phyloP scores from a whole-genome alignment of 2,329 filamentous ascomycete species.

The Teratosphaeria gauchensis region DNA sequence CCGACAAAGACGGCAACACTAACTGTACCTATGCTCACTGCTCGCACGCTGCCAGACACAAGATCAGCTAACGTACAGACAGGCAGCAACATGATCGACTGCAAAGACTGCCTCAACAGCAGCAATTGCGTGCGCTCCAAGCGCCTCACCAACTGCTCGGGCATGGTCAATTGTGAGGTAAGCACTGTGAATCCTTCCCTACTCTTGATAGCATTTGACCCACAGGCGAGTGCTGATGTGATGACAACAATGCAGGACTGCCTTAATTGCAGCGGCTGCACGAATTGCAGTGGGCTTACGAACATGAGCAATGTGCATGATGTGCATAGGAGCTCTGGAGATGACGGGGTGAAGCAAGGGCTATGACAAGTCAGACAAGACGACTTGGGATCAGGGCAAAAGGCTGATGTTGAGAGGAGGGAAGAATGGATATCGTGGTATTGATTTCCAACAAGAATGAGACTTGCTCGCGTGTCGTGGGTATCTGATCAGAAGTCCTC shows the following conservation, averaged over 20 bases:
- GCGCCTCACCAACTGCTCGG: conserved; percentile 7
- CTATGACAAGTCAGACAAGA: neutral
- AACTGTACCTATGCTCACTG: neutral
- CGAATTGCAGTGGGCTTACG: conserved; percentile 7
- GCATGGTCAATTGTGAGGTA: conserved; percentile 7
- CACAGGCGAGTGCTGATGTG: no score
- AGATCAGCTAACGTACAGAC: neutral
- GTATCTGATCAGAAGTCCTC: neutral
- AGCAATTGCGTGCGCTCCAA: conserved; percentile 7
- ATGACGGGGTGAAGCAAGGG: neutral
- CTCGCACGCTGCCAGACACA: neutral
- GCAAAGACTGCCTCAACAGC: conserved; percentile 8
- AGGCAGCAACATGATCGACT: conserved; percentile 9
- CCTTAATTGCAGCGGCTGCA: conserved; percentile 8
- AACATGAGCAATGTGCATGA: conserved; percentile 7
- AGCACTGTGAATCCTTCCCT: no score
- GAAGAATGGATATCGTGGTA: no score
- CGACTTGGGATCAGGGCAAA: neutral
- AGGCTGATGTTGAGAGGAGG: no score
- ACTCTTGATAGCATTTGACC: no score
- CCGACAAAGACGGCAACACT: conserved; percentile 6
- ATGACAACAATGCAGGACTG: neutral
- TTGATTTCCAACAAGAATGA: neutral
- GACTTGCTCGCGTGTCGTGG: neutral
- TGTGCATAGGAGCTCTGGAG: conserved; percentile 2